Conservation (phyloP, 2,329 filamentous ascomycete genomes). For the Sphaceloma murrayae region DNA sequence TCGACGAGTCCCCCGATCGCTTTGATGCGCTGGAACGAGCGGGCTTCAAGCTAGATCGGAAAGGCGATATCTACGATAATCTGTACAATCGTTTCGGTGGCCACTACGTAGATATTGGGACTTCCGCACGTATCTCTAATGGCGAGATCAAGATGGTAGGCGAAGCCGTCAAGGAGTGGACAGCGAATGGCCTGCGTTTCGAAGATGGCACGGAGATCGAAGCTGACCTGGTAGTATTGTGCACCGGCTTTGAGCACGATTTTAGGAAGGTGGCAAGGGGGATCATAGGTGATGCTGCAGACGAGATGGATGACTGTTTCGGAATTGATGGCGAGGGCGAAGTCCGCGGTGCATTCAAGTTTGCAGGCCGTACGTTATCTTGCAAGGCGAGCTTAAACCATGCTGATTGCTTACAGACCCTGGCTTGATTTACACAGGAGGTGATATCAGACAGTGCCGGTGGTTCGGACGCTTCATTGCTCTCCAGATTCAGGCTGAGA, state of each 20-base stretch:
- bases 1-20: constrained; percentile 29
- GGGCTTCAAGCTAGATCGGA: constrained; percentile 36
- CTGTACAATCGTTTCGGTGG: constrained; percentile 38
- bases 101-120: constrained; percentile 42
- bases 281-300: constrained; percentile 35
- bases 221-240: constrained; percentile 40
- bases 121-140: constrained; percentile 34
- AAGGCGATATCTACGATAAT: constrained; percentile 31
- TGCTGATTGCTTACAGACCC: constrained; percentile 26
- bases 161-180: constrained; percentile 30
- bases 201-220: constrained; percentile 35
- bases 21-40: constrained; percentile 35
- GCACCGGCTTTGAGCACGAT: constrained; percentile 39
- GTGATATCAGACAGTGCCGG: constrained; percentile 33
- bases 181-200: constrained; percentile 35
- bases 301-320: constrained; percentile 37
- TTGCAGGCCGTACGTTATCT: constrained; percentile 29
- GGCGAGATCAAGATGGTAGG: constrained; percentile 40
- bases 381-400: neutral
- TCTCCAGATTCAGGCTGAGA: constrained; percentile 36
- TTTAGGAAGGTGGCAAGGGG: constrained; percentile 32
- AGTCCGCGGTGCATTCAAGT: constrained; percentile 35
- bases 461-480: constrained; percentile 43
- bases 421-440: constrained; percentile 38
- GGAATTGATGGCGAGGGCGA: constrained; percentile 41